Conservation (phyloP, 2,329 filamentous ascomycete species). For the Hypoxylon rubiginosum region DNA sequence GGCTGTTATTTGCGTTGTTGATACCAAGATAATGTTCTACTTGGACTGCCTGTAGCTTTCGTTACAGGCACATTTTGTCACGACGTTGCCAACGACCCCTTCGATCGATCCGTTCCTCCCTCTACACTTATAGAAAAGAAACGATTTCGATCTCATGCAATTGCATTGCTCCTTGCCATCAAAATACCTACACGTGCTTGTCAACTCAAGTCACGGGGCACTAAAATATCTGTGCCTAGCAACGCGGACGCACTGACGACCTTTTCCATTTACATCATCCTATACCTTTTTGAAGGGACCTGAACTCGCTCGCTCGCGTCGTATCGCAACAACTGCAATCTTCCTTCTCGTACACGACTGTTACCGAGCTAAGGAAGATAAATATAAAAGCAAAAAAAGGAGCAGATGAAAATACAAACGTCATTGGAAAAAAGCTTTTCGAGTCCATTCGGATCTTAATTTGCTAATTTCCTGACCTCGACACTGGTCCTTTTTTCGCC, state of each 20-base stretch:
- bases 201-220: slow-evolving; percentile 2
- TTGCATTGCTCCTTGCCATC: not conserved
- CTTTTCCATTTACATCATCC: not conserved
- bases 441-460: not conserved
- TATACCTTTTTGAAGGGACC: not conserved
- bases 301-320: not conserved
- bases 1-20: slow-evolving; percentile 6
- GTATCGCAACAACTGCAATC: not conserved
- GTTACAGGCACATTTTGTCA: slow-evolving; percentile 19
- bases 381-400: not conserved
- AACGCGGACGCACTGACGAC: not conserved
- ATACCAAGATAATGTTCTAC: slow-evolving; percentile 21
- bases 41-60: slow-evolving; percentile 17
- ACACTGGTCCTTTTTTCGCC: not conserved
- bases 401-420: not conserved
- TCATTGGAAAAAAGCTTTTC: not conserved
- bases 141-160: slow-evolving; percentile 6
- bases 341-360: not conserved
- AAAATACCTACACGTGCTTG: not conserved
- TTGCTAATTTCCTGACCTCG: not conserved
- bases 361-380: not conserved
- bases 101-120: slow-evolving; percentile 13
- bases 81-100: slow-evolving; percentile 18
- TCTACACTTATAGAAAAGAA: slow-evolving; percentile 1
- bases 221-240: not conserved